Conservation (phyloP, 192 early-diverging fungal species). For the Coemansia sp. region DNA sequence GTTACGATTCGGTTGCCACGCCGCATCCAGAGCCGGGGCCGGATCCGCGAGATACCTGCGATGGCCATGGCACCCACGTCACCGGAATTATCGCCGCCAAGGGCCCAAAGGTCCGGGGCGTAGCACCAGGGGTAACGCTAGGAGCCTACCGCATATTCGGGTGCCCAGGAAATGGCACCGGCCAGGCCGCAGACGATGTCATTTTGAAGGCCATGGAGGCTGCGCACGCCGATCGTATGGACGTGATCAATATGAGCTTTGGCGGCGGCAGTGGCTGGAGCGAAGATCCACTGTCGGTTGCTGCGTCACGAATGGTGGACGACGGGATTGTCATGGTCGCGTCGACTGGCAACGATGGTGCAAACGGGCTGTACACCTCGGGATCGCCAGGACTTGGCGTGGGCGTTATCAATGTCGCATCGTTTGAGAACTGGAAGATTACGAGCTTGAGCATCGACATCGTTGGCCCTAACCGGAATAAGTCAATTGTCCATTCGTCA, state of each 20-base stretch:
- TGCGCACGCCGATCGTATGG: conserved; percentile 65
- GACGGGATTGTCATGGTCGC: conserved; percentile 54
- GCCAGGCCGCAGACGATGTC: conserved; percentile 61
- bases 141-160: conserved; percentile 81
- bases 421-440: conserved; percentile 44
- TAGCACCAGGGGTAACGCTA: conserved; percentile 76
- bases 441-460: conserved; percentile 44
- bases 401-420: conserved; percentile 57
- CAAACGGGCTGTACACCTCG: conserved; percentile 58
- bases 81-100: conserved; percentile 71
- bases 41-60: conserved; percentile 58
- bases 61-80: conserved; percentile 64
- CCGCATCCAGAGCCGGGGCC: conserved; percentile 47
- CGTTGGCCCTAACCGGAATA: conserved; percentile 24
- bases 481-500: conserved; percentile 47
- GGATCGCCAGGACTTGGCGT: conserved; percentile 57
- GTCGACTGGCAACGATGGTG: conserved; percentile 65
- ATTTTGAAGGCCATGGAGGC: conserved; percentile 65
- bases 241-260: conserved; percentile 83
- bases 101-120: conserved; percentile 64
- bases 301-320: conserved; percentile 52
- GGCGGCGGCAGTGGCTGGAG: conserved; percentile 63
- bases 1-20: conserved; percentile 36
- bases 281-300: conserved; percentile 58
- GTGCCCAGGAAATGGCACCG: conserved; percentile 61